These are phyloP conservation scores for Raffaelea ambrosiae DNA, from an alignment of 2,329 filamentous ascomycete genomes.

Conservation along the genomic window DNA sequence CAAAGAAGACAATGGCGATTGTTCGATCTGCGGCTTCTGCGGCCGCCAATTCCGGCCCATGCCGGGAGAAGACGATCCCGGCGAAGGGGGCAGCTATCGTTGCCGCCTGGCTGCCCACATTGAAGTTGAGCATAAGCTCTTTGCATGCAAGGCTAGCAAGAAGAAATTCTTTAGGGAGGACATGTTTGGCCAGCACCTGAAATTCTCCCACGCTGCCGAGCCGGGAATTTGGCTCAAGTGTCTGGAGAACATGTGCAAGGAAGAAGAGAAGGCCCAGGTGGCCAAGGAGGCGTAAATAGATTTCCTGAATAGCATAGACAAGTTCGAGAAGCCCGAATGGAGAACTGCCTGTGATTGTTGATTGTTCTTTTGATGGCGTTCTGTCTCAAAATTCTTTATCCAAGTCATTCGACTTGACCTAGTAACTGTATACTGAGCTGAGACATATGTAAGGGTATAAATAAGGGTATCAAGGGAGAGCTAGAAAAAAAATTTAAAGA, in stretches of 20 bases:
- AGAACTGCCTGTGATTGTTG: too few relatives aligned
- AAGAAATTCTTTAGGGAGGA: conserved; percentile 15
- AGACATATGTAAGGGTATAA: conserved; percentile 1
- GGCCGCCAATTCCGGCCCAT: conserved; percentile 9
- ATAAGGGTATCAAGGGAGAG: conserved; percentile 8
- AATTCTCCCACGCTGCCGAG: conserved; percentile 13
- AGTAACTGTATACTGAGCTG: background rate
- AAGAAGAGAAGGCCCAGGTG: conserved; percentile 7
- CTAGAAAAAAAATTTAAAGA: conserved; percentile 1
- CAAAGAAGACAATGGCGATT: conserved; percentile 5
- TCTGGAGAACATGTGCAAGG: conserved; percentile 14
- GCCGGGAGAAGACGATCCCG: background rate
- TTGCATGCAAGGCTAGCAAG: conserved; percentile 11
- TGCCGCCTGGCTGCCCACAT: conserved; percentile 5
- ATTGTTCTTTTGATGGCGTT: too few relatives aligned
- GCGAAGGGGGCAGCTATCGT: background rate
- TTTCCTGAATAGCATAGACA: too few relatives aligned
- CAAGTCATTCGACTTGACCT: too few relatives aligned
- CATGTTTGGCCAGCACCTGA: conserved; percentile 16
- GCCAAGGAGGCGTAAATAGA: background rate
- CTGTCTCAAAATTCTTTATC: too few relatives aligned
- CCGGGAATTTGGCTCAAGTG: conserved; percentile 15
- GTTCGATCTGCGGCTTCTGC: conserved; percentile 13
- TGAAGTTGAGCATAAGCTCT: conserved; percentile 12
- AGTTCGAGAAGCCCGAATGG: too few relatives aligned